A percentile compares a stretch with the other conserved stretches of the same genome.
These are phyloP conservation scores for Lasiodiplodia gonubiensis DNA, from an alignment of 2,329 filamentous ascomycete species.

Conservation along the genomic window DNA sequence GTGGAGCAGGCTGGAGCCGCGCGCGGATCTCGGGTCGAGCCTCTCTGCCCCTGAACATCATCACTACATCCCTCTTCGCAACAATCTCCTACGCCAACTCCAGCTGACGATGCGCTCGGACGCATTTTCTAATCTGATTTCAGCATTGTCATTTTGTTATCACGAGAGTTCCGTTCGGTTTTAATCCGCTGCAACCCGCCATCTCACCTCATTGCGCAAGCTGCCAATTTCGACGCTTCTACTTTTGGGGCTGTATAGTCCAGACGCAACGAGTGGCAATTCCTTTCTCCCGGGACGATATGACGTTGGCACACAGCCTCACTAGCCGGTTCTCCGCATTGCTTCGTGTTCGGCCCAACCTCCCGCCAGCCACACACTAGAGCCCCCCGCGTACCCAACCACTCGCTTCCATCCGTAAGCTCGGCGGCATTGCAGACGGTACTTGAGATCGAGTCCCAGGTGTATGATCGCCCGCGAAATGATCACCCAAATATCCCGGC, in stretches of 20 bases:
- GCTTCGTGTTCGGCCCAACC: conserved; percentile 12
- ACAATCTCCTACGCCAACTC: not conserved
- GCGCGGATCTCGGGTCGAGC: conserved; percentile 7
- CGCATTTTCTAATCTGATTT: not conserved
- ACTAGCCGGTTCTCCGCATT: conserved; percentile 3
- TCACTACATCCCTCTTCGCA: not conserved
- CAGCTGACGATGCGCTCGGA: not conserved
- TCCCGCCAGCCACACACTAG: conserved; percentile 10
- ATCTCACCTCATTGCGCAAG: not conserved
- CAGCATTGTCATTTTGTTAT: not conserved
- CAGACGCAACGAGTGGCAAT: not conserved
- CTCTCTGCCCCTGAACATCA: conserved; percentile 22
- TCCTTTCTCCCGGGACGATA: not conserved
- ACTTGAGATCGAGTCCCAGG: not conserved
- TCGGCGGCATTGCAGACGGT: not conserved
- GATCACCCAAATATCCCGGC: conserved; percentile 2
- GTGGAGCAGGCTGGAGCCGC: conserved; percentile 8
- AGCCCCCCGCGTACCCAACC: not conserved
- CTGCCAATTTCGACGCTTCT: not conserved
- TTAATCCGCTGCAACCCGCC: not conserved
- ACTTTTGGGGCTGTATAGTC: not conserved
- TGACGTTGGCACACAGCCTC: not conserved
- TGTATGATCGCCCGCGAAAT: conserved; percentile 16
- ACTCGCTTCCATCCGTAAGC: not conserved
- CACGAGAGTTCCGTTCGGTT: not conserved